phyloP scores from a whole-genome alignment of 768 basidiomycete species.

The Udeniomyces megalosporus region DNA sequence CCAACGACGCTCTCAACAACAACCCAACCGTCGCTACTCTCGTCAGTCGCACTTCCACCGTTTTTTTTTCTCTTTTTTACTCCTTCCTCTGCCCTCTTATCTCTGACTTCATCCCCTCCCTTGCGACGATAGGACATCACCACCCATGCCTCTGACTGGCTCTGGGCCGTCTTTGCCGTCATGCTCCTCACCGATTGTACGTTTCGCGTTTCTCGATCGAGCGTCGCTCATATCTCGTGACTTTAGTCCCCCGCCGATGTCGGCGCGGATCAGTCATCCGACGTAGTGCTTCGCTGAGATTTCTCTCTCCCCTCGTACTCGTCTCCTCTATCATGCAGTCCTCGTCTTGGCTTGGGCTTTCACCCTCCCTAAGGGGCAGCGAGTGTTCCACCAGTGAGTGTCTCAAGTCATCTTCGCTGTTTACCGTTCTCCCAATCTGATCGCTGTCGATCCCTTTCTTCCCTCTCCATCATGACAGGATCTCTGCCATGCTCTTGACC shows the following conservation, averaged over 20 bases:
- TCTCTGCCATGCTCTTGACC: constrained; percentile 32
- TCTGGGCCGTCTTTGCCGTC: constrained; percentile 42
- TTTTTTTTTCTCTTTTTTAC: background rate
- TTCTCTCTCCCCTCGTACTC: too few species aligned
- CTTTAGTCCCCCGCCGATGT: too few species aligned
- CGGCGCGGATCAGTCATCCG: too few species aligned
- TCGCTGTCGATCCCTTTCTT: too few species aligned
- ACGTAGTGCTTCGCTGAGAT: too few species aligned
- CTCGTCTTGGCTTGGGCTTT: constrained; percentile 32
- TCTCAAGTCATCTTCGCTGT: constrained; percentile 12
- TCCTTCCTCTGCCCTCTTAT: background rate
- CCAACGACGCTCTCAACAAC: constrained; percentile 23
- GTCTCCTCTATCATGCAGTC: constrained; percentile 16
- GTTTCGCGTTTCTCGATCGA: too few species aligned
- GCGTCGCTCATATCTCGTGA: too few species aligned
- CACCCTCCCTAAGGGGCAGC: constrained; percentile 31
- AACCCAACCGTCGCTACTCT: constrained; percentile 21
- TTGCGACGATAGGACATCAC: constrained; percentile 31
- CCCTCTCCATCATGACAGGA: background rate
- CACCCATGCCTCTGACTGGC: constrained; percentile 37
- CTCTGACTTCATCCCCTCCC: background rate
- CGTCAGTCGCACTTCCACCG: background rate
- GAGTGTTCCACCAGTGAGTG: constrained; percentile 39
- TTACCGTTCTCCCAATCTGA: too few species aligned
- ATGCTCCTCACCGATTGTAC: constrained; percentile 33